Conservation (phyloP, 768 basidiomycete species). For the Boletus sp. region DNA sequence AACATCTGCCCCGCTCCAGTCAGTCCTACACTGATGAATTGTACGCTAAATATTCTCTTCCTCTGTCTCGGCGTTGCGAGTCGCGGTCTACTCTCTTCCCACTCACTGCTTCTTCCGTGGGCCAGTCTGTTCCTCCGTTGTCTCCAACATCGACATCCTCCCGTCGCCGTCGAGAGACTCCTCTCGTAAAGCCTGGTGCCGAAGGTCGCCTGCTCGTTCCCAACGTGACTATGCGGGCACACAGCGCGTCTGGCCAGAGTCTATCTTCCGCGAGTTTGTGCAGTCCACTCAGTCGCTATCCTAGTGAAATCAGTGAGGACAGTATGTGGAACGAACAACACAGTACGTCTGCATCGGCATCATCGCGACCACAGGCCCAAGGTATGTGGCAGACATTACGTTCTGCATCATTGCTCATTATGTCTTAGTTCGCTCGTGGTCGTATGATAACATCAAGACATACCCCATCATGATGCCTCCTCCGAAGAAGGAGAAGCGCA, state of each 20-base stretch:
- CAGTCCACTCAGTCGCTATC: conserved; percentile 41
- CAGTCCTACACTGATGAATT: conserved; percentile 44
- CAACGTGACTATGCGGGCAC: conserved; percentile 35
- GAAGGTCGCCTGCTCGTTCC: conserved; percentile 65
- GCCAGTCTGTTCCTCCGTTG: conserved; percentile 37
- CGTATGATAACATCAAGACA: conserved; percentile 69
- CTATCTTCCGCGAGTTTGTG: conserved; percentile 27
- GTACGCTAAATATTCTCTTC: conserved; percentile 53
- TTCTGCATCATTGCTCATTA: conserved; percentile 7
- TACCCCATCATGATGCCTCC: conserved; percentile 56
- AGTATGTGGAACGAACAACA: conserved; percentile 31
- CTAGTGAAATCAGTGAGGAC: conserved; percentile 40
- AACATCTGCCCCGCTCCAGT: conserved; percentile 27
- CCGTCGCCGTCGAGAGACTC: conserved; percentile 47
- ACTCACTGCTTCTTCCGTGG: conserved; percentile 34
- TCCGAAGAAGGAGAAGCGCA: conserved; percentile 51
- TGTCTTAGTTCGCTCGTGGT: conserved; percentile 66
- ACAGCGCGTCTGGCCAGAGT: conserved; percentile 37
- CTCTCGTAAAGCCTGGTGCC: conserved; percentile 55
- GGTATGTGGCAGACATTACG: conserved; percentile 38
- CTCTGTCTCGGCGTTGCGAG: conserved; percentile 55
- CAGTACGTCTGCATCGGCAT: conserved; percentile 21
- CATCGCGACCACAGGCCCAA: conserved; percentile 47
- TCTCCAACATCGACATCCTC: conserved; percentile 35
- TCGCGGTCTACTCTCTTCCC: conserved; percentile 44